Evolutionary conservation across 1,284 basidiomycete genomes (phyloP), one percentile per base, ranked within the genome.

Genomic region (Tremellales sp.): DNA sequence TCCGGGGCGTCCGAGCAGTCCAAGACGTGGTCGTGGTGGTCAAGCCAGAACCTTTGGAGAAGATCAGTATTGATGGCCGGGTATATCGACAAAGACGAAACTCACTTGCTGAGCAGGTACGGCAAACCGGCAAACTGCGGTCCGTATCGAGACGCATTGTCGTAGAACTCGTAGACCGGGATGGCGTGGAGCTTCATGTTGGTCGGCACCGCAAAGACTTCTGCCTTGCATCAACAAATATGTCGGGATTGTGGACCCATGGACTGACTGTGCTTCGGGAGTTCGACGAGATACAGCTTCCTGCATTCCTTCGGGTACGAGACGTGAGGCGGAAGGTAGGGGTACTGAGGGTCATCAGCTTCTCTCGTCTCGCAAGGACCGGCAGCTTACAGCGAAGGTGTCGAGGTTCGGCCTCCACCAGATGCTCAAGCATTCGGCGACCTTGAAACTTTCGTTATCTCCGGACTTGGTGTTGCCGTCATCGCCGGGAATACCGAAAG

Each of bases 331-430:
- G 94, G 94, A 50, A 93, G 82, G 74, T 96, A 97, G 0, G 94
- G 94, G 68, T 98, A 98, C 93, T 97, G 57, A 53, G n/a, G 13
- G 29, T 19, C 15, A 21, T 31, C 15, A 25, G 21, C 39, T 13
- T 23, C 1, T 43, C 10, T 33, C 22, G 23, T n/a, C 37, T 40
- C 36, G 43, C 4, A 10, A 13, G 43, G 12, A 43, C 21, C 26
- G n/a, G 3, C 13, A 4, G 77, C 86, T 67, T 64, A 94, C 92
- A 86, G 96, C 92, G 75, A 97, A 97, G 0, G 90, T 93, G 76
- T 97, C 94, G 66, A 96, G 97, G 67, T 93, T 93, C 0, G 94
- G 94, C 50, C 94, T 79, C 86, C 88, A 97, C 92, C 94, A 98
- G 67, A 92, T 89, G 0, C 90, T 89, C 26, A 97, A 79, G 62